Evolutionary conservation across 352 stramenopile species (phyloP).

Genomic region (Lagenidium giganteum): DNA sequence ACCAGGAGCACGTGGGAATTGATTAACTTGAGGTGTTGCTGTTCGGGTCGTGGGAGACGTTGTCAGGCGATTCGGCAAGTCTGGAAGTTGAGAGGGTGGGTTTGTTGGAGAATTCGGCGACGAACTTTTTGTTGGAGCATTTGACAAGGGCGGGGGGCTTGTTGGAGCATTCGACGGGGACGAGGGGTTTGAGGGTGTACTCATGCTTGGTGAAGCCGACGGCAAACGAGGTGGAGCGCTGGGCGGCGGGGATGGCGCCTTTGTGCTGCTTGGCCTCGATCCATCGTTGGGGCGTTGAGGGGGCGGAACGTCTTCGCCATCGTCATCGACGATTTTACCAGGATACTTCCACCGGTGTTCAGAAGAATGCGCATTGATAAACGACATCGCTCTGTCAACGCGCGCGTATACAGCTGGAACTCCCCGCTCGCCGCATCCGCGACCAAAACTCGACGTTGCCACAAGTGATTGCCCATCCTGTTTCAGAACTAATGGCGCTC

Average conservation of each 20-base stretch:
- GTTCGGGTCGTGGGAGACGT: too few species aligned
- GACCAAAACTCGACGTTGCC: conserved; percentile 26
- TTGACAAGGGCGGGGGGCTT: too few species aligned
- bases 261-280: too few species aligned
- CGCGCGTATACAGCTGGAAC: conserved; percentile 31
- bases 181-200: too few species aligned
- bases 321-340: not conserved
- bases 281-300: not conserved
- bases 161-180: too few species aligned
- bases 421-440: conserved; percentile 22
- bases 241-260: too few species aligned
- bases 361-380: conserved; percentile 22
- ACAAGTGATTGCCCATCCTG: conserved; percentile 11
- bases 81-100: too few species aligned
- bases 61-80: too few species aligned
- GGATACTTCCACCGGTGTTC: conserved; percentile 21
- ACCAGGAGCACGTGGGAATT: too few species aligned
- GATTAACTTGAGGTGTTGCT: too few species aligned
- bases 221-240: not conserved
- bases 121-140: too few species aligned
- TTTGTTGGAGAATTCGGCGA: too few species aligned
- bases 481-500: conserved; percentile 21
- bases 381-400: conserved; percentile 13
- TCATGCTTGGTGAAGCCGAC: not conserved
- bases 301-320: not conserved